Evolutionary conservation across 2,329 filamentous ascomycete species (phyloP), one percentile per base, ranked within the genome.

Genomic region (Trichoderma sp.): DNA sequence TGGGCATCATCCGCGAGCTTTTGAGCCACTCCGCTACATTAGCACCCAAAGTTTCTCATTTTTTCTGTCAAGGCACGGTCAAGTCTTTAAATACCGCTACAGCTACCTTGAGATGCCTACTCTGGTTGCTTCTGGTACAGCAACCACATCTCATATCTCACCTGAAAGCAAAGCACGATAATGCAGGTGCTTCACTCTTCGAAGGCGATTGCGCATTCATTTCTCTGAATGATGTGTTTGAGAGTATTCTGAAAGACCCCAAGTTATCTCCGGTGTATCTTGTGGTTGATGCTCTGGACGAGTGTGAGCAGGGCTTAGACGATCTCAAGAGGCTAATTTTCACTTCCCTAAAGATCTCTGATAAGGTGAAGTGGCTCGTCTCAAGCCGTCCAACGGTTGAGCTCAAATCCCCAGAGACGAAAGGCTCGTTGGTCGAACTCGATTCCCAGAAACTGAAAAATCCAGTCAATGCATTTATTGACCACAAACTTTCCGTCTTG

Each of bases 281-380:
- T 14, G 70, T 85, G 5, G 76, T 86, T 59, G 82, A 86, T 73
- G 83, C 81, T 5, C 80, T 86, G 1, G 82, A 86, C 70, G 83
- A 86, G 71, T 86, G 83, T 70, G 71, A 69, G 39, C 69, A 39
- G 21, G 77, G 73, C 32, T 68, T 74, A 14, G 21, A 54, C 5
- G 64, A 74, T 59, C 75, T 84, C n/a, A 58, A 77, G 7, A 34
- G 11, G 32, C 72, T 83, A 13, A 77, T 84, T 43, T 70, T 70
- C 30, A 66, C 75, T n/a, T 77, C 75, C 37, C 72, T 74, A 11
- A 32, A 34, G 60, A 72, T 68, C 66, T 59, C 75, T 49, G 55
- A 72, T 24, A 72, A 72, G 18, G 71, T 81, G 28, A 83, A 81
- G 70, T 82, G 80, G 78, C 68, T 83, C 28, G 66, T 83, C n/a